phyloP scores from a whole-genome alignment of 495 filamentous ascomycete species.

The Jackrogersella multiformis region DNA sequence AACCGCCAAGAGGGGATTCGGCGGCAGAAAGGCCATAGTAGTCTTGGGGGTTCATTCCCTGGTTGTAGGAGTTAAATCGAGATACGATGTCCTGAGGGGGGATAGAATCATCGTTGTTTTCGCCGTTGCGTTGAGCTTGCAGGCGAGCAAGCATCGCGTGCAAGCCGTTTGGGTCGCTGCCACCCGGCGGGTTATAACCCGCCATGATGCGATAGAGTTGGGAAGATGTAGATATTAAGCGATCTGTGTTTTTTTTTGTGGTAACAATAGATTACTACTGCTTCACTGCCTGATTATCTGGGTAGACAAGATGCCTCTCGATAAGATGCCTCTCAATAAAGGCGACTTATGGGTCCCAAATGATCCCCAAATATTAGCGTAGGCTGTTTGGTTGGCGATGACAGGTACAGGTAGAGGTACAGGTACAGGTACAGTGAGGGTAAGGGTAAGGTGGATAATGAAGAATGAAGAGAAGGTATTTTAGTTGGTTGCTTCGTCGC shows the following conservation, averaged over 20 bases:
- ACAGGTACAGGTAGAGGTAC: neutral
- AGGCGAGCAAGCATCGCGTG: slow-evolving; percentile 46
- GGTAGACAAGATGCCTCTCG: neutral
- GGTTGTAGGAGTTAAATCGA: slow-evolving; percentile 49
- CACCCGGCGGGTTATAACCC: slow-evolving; percentile 54
- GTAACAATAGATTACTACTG: no score
- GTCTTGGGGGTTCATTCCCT: slow-evolving; percentile 46
- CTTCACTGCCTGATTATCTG: neutral
- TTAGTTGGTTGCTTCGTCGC: slow-evolving; percentile 13
- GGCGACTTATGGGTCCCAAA: neutral
- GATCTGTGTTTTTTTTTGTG: no score
- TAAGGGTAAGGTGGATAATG: neutral
- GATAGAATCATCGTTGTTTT: slow-evolving; percentile 34
- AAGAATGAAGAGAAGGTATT: neutral
- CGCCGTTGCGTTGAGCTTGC: slow-evolving; percentile 41
- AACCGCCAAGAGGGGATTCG: slow-evolving; percentile 48
- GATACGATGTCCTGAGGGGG: slow-evolving; percentile 44
- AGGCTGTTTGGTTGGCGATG: neutral
- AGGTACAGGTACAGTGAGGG: no score
- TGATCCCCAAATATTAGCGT: neutral
- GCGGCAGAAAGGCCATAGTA: slow-evolving; percentile 51
- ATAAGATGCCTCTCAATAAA: neutral
- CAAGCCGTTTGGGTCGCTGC: slow-evolving; percentile 42
- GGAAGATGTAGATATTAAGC: no score
- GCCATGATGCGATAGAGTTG: slow-evolving; percentile 49